Percentiles rank a stretch among this genome's conserved stretches.
These are phyloP conservation scores for Singerocomus inundabilis DNA, from an alignment of 1,284 basidiomycete species.

Conservation along the genomic window DNA sequence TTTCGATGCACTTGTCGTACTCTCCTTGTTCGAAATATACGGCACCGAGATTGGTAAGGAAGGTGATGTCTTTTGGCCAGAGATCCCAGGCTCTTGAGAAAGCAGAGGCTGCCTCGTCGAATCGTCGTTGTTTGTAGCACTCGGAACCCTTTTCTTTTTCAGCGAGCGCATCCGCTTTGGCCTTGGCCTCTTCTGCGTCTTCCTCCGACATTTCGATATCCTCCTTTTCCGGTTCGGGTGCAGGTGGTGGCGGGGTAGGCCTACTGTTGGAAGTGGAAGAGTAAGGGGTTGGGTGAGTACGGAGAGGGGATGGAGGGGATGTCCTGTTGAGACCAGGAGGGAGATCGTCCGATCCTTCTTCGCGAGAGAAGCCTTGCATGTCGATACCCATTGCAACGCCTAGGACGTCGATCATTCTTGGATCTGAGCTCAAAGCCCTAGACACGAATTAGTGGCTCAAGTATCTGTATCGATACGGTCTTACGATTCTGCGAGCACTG, in stretches of 20 bases:
- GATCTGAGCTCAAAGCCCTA: slow-evolving; percentile 65
- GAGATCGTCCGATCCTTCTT: slow-evolving; percentile 82
- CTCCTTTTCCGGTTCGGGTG: slow-evolving; percentile 39
- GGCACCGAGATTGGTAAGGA: slow-evolving; percentile 84
- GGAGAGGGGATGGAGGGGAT: slow-evolving; percentile 41
- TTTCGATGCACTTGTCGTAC: slow-evolving; percentile 88
- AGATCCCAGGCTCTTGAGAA: slow-evolving; percentile 91
- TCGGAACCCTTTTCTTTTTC: slow-evolving; percentile 79
- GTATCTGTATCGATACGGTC: slow-evolving; percentile 12
- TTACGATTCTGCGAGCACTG: slow-evolving; percentile 55
- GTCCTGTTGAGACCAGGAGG: slow-evolving; percentile 55
- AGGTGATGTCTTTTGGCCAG: slow-evolving; percentile 93
- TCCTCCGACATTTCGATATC: slow-evolving; percentile 66
- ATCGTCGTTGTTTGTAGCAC: slow-evolving; percentile 84
- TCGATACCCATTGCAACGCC: slow-evolving; percentile 95
- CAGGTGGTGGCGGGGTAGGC: slow-evolving; percentile 31
- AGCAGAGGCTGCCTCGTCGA: slow-evolving; percentile 68
- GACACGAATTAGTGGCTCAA: slow-evolving; percentile 12
- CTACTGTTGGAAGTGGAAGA: slow-evolving; percentile 28
- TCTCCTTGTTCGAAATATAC: slow-evolving; percentile 94
- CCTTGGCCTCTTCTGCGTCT: slow-evolving; percentile 59
- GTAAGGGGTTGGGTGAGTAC: slow-evolving; percentile 44
- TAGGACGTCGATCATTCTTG: slow-evolving; percentile 92
- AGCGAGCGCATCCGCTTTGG: slow-evolving; percentile 73
- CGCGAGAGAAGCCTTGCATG: slow-evolving; percentile 82